phyloP scores from a whole-genome alignment of 371 early-diverging fungal genomes.

The Globomyces sp. region DNA sequence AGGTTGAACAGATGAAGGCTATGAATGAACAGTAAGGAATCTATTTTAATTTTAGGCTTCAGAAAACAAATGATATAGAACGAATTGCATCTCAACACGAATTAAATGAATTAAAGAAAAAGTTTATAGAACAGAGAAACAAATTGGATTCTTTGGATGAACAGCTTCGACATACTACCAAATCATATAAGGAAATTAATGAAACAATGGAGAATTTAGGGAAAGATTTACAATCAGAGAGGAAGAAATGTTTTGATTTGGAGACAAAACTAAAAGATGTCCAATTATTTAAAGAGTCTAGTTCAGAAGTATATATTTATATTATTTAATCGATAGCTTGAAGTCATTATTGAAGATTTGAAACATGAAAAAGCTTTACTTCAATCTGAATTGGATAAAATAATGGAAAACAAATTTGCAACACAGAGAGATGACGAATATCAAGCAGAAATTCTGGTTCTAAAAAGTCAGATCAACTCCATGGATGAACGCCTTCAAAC shows the following conservation, averaged over 20 bases:
- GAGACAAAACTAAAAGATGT: slow-evolving; percentile 26
- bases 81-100: slow-evolving; percentile 43
- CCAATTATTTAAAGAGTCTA: slow-evolving; percentile 17
- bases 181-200: slow-evolving; percentile 37
- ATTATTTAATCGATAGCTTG: slow-evolving; percentile 33
- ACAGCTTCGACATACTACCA: slow-evolving; percentile 28
- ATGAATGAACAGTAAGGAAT: slow-evolving; percentile 3
- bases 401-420: slow-evolving; percentile 37
- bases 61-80: slow-evolving; percentile 35
- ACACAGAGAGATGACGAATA: slow-evolving; percentile 37
- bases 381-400: slow-evolving; percentile 36
- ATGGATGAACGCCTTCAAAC: no score
- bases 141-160: slow-evolving; percentile 38
- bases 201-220: slow-evolving; percentile 33
- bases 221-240: slow-evolving; percentile 45
- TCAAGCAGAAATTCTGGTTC: slow-evolving; percentile 27
- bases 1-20: not conserved
- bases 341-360: slow-evolving; percentile 46
- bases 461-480: slow-evolving; percentile 4
- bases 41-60: slow-evolving; percentile 26
- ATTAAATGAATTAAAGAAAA: slow-evolving; percentile 28
- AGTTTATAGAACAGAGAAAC: slow-evolving; percentile 19
- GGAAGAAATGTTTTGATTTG: slow-evolving; percentile 29
- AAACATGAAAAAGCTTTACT: slow-evolving; percentile 41
- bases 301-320: slow-evolving; percentile 29